Evolutionary conservation across 768 basidiomycete genomes (phyloP).

Genomic region (Boletus edulis): DNA sequence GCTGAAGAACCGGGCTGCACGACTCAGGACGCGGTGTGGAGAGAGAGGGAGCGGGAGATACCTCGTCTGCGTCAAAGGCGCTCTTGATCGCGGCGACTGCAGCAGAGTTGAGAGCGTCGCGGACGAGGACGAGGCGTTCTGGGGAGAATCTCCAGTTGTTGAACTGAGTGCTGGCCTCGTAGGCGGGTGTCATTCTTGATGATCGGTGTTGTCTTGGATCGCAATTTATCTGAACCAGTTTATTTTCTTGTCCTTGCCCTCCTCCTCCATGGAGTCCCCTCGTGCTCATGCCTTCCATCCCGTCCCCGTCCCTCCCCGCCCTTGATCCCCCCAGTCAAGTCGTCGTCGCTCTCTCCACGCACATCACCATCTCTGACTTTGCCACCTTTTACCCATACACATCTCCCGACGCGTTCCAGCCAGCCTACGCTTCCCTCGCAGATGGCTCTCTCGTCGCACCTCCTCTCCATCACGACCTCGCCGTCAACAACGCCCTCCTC

Average conservation of each 20-base stretch:
- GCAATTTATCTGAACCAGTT: too few relatives aligned
- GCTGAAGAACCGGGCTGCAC: constrained; percentile 70
- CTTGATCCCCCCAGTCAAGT: neutral
- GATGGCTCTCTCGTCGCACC: constrained; percentile 6
- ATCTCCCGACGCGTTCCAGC: neutral
- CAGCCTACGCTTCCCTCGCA: neutral
- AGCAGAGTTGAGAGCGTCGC: constrained; percentile 66
- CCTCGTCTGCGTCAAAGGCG: constrained; percentile 80
- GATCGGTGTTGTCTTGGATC: neutral
- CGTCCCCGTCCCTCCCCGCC: too few relatives aligned
- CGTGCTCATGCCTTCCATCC: neutral
- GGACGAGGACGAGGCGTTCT: constrained; percentile 56
- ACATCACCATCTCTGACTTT: neutral
- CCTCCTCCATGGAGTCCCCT: neutral
- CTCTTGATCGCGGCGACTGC: constrained; percentile 75
- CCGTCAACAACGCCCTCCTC: neutral
- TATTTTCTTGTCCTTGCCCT: too few relatives aligned
- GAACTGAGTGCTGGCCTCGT: constrained; percentile 78
- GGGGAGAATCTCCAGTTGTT: constrained; percentile 88
- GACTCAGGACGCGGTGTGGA: constrained; percentile 2
- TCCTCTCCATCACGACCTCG: neutral
- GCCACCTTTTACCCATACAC: neutral
- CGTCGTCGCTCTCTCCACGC: neutral
- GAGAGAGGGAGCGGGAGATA: constrained; percentile 31
- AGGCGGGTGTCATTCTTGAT: constrained; percentile 33